These are phyloP conservation scores for Venturia carpophila DNA, from an alignment of 2,329 filamentous ascomycete species.

Conservation along the genomic window DNA sequence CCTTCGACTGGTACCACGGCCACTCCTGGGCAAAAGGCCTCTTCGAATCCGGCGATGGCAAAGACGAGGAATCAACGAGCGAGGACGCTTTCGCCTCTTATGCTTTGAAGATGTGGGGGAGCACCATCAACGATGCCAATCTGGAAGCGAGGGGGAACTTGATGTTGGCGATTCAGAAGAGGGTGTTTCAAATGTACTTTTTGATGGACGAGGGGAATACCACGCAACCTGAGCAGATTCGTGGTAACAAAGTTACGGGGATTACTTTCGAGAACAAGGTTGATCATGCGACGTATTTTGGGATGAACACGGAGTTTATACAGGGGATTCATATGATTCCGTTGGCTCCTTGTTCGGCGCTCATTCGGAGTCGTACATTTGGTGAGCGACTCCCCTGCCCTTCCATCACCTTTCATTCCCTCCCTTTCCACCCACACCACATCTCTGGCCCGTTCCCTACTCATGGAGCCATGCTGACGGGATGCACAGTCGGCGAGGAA, in stretches of 20 bases:
- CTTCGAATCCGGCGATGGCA: conserved; percentile 63
- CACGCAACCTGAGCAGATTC: conserved; percentile 67
- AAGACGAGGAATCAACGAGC: conserved; percentile 80
- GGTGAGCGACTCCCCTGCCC: conserved; percentile 38
- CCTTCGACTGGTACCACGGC: conserved; percentile 90
- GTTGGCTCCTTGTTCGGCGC: conserved; percentile 58
- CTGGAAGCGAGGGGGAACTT: conserved; percentile 79
- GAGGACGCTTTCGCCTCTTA: conserved; percentile 86
- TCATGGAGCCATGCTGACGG: not conserved
- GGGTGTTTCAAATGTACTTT: conserved; percentile 73
- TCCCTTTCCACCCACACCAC: not conserved
- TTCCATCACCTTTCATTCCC: not conserved
- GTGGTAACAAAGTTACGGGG: conserved; percentile 64
- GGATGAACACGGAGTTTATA: conserved; percentile 26
- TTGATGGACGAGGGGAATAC: conserved; percentile 64
- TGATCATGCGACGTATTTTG: conserved; percentile 60
- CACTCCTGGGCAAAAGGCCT: conserved; percentile 88
- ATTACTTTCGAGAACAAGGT: conserved; percentile 90
- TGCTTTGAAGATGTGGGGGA: conserved; percentile 90
- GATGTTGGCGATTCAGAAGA: conserved; percentile 70
- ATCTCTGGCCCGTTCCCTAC: no score
- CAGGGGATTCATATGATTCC: conserved; percentile 80
- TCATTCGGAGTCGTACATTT: conserved; percentile 60
- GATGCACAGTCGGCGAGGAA: conserved; percentile 32
- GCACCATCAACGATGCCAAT: conserved; percentile 62